Evolutionary conservation across 768 basidiomycete species (phyloP), one percentile per base, ranked within the genome.

Genomic region (Candolleomyces eurysporus): DNA sequence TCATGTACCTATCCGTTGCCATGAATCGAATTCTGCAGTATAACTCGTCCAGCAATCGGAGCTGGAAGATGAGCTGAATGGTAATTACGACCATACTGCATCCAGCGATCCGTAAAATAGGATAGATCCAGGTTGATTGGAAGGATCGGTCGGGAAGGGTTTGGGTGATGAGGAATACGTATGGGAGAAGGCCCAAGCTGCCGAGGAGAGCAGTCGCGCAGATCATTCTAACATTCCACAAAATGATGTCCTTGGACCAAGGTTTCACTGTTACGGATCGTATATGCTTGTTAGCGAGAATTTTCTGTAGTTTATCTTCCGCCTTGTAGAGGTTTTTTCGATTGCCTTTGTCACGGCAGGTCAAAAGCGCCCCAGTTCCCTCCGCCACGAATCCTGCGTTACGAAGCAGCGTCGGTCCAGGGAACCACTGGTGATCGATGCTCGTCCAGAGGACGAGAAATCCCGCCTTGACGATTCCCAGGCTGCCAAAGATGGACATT

Each of bases 401-500:
- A 16, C 31, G 21, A 5, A 54, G 31, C 14, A 54, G 53, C 14
- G 53, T 21, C 6, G 53, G 53, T n/a, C 53, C 53, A 39, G 11
- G 53, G 53, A 54, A 40, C 17, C 19, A n/a, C 5, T 9, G 36
- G 31, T 40, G 4, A 21, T 54, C 53, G 57, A 67, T 50, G 46
- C 61, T 58, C 16, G 68, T 61, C 3, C 62, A 5, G 11, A 66
- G 54, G 9, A 57, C 55, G 9, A 65, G 63, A 43, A 66, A 53
- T 9, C 63, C 65, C 3, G 69, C 66, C n/a, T 62, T 62, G 17
- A 59, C 65, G 19, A 68, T 60, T 3, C 69, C 69, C 69, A 5
- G 68, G n/a, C n/a, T n/a, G n/a, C n/a, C n/a, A n/a, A n/a, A n/a
- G n/a, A n/a, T n/a, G n/a, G n/a, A n/a, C n/a, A n/a, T n/a, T n/a